Base-by-base conservation (phyloP, 306 rosid genomes). In the Dalbergia oliveri region DNA sequence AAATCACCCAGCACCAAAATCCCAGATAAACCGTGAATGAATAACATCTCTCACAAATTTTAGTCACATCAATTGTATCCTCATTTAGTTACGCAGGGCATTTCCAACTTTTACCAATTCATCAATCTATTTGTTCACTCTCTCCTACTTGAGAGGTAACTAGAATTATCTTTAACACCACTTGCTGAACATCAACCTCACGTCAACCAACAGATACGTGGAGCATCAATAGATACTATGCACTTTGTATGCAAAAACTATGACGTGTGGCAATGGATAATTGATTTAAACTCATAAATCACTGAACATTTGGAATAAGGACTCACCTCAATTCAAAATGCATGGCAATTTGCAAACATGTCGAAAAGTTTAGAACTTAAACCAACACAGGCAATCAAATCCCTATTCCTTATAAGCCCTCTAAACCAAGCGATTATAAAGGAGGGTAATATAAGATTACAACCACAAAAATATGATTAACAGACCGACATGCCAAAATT, bases 291-390 rank as follows among this genome's bases (percentile, higher is more conserved):
- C 4, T 6, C 18, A 44, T 13, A 23, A 44, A 57, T 13, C 79
- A 66, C 69, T 21, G 13, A 34, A 66, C 59, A 26, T 80, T 39
- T 3, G 56, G 1, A 31, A 65, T 19, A 3, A 59, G 47, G 47
- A 58, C 65, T 18, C 41, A 14, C n/a, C 44, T 66, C 41, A 77
- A 26, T 33, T 66, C 41, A 77, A 39, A 44, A 54, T 50, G 14
- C 49, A 67, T 47, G 15, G 4, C 67, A 66, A 39, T 37, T 37
- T 37, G 41, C 6, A 37, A 37, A 19, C 9, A 8, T 50, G 10
- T 13, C 6, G 15, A 64, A 10, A 39, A 66, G 63, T 69, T 70
- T 6, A 13, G 18, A 56, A 13, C 14, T 10, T 19, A 59, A 60
- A 66, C 39, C 45, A 50, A 18, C 35, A 26, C 19, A 57, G 39